Evolutionary conservation across 495 filamentous ascomycete genomes (phyloP).

Genomic region (Penicillium goetzii): DNA sequence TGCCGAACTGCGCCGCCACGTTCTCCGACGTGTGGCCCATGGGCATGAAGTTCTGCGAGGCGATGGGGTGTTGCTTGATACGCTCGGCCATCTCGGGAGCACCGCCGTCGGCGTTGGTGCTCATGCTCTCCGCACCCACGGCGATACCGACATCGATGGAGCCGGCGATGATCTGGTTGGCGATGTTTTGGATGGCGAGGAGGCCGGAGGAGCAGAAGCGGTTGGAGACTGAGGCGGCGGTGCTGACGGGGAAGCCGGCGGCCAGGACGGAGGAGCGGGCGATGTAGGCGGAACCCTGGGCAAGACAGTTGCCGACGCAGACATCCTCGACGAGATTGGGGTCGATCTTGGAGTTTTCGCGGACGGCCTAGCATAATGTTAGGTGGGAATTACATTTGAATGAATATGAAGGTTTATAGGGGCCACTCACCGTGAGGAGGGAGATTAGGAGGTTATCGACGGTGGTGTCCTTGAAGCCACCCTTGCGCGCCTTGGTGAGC

Average conservation of each 20-base stretch:
- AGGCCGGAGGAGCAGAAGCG: constrained; percentile 96
- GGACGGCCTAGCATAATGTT: constrained; percentile 45
- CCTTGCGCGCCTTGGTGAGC: constrained; percentile 77
- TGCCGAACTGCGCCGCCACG: constrained; percentile 82
- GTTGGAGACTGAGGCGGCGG: constrained; percentile 77
- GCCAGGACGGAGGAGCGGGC: constrained; percentile 84
- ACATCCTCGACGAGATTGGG: constrained; percentile 89
- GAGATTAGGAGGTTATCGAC: constrained; percentile 82
- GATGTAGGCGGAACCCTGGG: constrained; percentile 69
- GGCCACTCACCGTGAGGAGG: constrained; percentile 67
- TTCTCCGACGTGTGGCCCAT: constrained; percentile 99
- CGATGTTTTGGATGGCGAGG: constrained; percentile 89
- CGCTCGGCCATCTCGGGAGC: constrained; percentile 74
- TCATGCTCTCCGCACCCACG: constrained; percentile 89
- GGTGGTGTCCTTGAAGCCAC: constrained; percentile 88
- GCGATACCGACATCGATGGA: constrained; percentile 88
- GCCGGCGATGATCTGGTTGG: constrained; percentile 79
- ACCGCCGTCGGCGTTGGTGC: constrained; percentile 68
- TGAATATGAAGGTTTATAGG: not conserved
- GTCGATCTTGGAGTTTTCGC: constrained; percentile 75
- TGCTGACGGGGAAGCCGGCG: constrained; percentile 89
- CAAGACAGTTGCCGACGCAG: constrained; percentile 81
- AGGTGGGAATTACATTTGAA: not conserved
- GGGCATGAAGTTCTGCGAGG: constrained; percentile 79
- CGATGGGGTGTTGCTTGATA: constrained; percentile 71